These are phyloP conservation scores for Millerago galiae DNA, from an alignment of 805 yeast species.

Conservation along the genomic window DNA sequence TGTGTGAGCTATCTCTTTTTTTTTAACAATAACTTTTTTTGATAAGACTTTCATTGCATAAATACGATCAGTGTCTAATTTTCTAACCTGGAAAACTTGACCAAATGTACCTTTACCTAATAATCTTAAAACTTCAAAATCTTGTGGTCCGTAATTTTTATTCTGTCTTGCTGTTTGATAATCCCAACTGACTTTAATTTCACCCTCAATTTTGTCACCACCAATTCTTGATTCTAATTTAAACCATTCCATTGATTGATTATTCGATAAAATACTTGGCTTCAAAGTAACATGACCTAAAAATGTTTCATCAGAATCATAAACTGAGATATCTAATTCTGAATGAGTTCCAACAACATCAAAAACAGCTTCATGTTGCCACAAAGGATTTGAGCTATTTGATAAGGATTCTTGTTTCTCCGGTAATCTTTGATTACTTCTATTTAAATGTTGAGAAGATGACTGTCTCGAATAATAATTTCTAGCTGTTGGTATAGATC, in stretches of 20 bases:
- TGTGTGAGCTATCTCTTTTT: constrained; percentile 97
- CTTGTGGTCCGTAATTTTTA: constrained; percentile 85
- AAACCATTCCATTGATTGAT: constrained; percentile 58
- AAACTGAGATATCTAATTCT: constrained; percentile 83
- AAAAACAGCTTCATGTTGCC: constrained; percentile 91
- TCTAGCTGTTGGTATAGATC: constrained; percentile 19
- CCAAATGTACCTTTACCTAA: constrained; percentile 98
- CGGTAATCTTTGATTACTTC: constrained; percentile 16
- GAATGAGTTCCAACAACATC: constrained; percentile 84
- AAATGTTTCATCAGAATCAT: constrained; percentile 84
- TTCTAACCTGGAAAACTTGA: constrained; percentile 92
- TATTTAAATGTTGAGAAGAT: constrained; percentile 34
- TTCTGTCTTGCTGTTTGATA: constrained; percentile 59
- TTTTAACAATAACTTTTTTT: constrained; percentile 90
- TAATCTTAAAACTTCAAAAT: constrained; percentile 84
- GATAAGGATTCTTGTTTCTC: constrained; percentile 15
- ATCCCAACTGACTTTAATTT: constrained; percentile 67
- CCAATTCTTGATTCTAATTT: constrained; percentile 63
- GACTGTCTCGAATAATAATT: constrained; percentile 38
- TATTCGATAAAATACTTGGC: constrained; percentile 42
- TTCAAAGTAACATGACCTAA: constrained; percentile 75
- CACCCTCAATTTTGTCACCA: constrained; percentile 67
- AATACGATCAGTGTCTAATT: constrained; percentile 81
- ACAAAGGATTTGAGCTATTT: constrained; percentile 58
- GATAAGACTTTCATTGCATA: constrained; percentile 97